Evolutionary conservation across 176 grass and related monocot genomes (phyloP), one percentile per base, ranked within the genome.

Genomic region (Aegilops sharonensis): DNA sequence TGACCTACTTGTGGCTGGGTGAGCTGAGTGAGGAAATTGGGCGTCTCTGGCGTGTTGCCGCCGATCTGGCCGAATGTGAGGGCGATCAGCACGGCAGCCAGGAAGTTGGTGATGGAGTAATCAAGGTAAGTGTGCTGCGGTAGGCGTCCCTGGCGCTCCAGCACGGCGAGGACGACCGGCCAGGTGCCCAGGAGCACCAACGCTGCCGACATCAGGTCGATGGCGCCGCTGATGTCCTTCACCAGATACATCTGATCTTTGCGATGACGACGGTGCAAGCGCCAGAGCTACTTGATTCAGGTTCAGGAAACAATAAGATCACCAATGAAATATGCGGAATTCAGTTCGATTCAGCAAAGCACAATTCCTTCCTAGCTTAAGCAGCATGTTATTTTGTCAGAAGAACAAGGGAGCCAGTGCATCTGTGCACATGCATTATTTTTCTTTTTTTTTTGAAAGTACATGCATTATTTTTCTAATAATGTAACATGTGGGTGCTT

Each of bases 71-170:
- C 96, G 24, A 94, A 89, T 18, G 93, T 94, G 61, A 98, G 45
- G 6, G 93, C 93, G 34, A 98, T 56, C 9, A 98, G 76, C 31
- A 98, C 79, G 6, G 96, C 96, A 4, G 96, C 93, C 10, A 98
- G 57, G 83, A 98, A 90, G 87, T 95, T 98, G 64, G 93, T 91
- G 11, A 94, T 66, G 39, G 88, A 98, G 82, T 95, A 98, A 65
- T 98, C 96, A 0, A 98, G 85, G 84, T 95, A 98, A 5, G 93
- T 95, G 75, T 98, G 96, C 84, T 98, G 96, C 17, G 96, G 96
- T 9, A 98, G 87, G 3, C 96, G 90, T 2, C 96, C 96, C 2
- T 93, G 91, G 27, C 90, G 90, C 86, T 98, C 96, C 18, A 98
- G 66, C 65, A 98, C 91, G 13, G 93, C 94, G 25, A 98, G 67